A percentile compares a stretch with the other conserved stretches of the same genome.
Evolutionary conservation across 345 rosid genomes (phyloP).

Genomic region (Heritiera littoralis): DNA sequence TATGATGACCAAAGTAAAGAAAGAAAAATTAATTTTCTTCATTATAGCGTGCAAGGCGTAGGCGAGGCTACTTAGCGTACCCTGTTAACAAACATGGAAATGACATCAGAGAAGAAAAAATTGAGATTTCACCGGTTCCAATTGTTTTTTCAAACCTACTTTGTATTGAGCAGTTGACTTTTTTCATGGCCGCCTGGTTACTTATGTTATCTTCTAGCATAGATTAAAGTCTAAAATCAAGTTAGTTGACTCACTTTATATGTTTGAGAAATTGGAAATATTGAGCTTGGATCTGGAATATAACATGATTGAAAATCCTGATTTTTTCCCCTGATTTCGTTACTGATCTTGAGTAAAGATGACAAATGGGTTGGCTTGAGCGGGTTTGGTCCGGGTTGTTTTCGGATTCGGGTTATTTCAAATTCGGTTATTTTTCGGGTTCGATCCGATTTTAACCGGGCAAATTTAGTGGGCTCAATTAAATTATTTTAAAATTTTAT

Average conservation of each 20-base stretch:
- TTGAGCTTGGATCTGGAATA: neutral
- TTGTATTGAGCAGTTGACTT: slow-evolving; percentile 10
- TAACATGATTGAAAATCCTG: no score
- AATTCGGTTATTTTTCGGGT: no score
- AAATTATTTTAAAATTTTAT: no score
- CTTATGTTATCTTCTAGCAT: slow-evolving; percentile 12
- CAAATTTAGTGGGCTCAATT: no score
- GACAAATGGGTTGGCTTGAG: no score
- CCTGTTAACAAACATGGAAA: neutral
- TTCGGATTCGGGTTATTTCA: no score
- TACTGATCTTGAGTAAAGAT: neutral
- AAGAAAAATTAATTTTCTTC: neutral
- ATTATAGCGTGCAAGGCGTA: neutral
- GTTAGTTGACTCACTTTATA: neutral
- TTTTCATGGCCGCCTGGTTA: slow-evolving; percentile 6
- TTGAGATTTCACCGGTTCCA: neutral
- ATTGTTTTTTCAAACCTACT: neutral
- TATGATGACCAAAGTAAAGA: neutral
- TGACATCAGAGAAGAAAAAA: slow-evolving; percentile 4
- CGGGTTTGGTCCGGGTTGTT: no score
- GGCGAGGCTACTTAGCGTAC: neutral
- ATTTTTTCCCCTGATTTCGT: no score
- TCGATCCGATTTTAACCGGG: no score
- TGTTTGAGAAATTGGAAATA: neutral
- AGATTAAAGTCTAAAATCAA: neutral